These are phyloP conservation scores for Solanum chilense DNA, from an alignment of 257 asterid species.

Conservation along the genomic window DNA sequence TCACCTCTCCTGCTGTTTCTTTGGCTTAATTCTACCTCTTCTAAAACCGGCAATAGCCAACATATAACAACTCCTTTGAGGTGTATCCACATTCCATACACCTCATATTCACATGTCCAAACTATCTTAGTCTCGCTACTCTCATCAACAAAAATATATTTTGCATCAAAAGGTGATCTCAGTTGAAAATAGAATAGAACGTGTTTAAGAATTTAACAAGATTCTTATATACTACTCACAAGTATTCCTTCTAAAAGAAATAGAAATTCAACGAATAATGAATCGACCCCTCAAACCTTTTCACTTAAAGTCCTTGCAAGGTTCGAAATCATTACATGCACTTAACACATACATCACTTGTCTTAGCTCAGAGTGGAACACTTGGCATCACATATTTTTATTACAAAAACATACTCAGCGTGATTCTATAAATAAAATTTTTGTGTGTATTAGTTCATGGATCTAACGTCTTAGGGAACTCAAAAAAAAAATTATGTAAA, in stretches of 20 bases:
- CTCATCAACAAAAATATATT: neutral
- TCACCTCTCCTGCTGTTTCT: neutral
- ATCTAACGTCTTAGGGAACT: too few species aligned
- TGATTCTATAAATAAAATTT: too few species aligned
- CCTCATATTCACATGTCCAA: neutral
- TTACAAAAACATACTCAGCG: too few species aligned
- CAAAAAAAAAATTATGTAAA: too few species aligned
- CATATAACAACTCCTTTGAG: neutral
- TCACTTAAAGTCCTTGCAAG: neutral
- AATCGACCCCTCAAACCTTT: neutral
- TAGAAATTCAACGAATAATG: neutral
- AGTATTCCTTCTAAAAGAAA: neutral
- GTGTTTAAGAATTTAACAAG: neutral
- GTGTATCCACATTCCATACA: neutral
- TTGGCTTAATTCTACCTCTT: neutral
- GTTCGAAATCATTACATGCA: neutral
- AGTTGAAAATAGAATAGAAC: neutral
- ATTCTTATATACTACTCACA: too few species aligned
- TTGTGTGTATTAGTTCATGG: too few species aligned
- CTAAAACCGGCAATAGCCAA: neutral
- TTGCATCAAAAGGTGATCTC: neutral
- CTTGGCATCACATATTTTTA: too few species aligned
- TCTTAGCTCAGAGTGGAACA: too few species aligned
- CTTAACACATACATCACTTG: neutral
- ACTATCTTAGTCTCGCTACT: neutral